Percentiles rank a stretch among this genome's conserved stretches.
These are phyloP conservation scores for Epichloe aotearoae DNA, from an alignment of 2,329 filamentous ascomycete genomes.

Conservation along the genomic window DNA sequence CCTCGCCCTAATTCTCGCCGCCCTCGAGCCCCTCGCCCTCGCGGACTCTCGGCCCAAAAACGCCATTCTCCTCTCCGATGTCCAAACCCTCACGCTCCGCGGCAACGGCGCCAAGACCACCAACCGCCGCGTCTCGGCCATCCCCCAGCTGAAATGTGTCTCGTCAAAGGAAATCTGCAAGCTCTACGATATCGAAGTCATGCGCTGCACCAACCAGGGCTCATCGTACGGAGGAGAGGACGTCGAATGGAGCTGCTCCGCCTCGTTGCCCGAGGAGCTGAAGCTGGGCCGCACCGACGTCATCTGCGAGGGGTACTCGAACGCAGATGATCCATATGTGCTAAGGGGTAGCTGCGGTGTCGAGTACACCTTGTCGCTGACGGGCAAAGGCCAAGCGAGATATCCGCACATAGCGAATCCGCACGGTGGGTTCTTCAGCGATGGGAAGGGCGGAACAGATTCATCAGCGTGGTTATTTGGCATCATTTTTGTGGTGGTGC, in stretches of 20 bases:
- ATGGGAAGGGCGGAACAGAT: slow-evolving; percentile 18
- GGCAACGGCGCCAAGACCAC: slow-evolving; percentile 50
- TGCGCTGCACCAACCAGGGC: slow-evolving; percentile 85
- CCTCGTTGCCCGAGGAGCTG: slow-evolving; percentile 45
- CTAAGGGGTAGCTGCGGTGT: slow-evolving; percentile 86
- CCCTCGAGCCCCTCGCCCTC: slow-evolving; percentile 16
- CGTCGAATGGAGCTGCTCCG: slow-evolving; percentile 81
- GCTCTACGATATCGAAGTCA: slow-evolving; percentile 62
- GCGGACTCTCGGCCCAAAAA: slow-evolving; percentile 26
- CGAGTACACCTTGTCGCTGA: slow-evolving; percentile 72
- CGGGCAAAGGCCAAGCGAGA: slow-evolving; percentile 57
- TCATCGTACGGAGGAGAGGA: slow-evolving; percentile 66
- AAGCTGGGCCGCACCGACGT: slow-evolving; percentile 78
- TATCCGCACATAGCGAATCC: slow-evolving; percentile 44
- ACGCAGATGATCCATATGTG: slow-evolving; percentile 68
- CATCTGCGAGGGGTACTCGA: slow-evolving; percentile 77
- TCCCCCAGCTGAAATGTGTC: slow-evolving; percentile 64
- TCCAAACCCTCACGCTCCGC: slow-evolving; percentile 68
- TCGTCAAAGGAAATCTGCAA: slow-evolving; percentile 51
- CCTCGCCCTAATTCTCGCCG: slow-evolving; percentile 9
- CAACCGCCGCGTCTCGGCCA: slow-evolving; percentile 59
- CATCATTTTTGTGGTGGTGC: slow-evolving; percentile 45
- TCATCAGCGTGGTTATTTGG: slow-evolving; percentile 39
- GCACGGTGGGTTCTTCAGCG: slow-evolving; percentile 21
- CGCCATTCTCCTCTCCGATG: slow-evolving; percentile 44